phyloP scores from a whole-genome alignment of 1,284 basidiomycete species.

The Sporisorium reilianum region DNA sequence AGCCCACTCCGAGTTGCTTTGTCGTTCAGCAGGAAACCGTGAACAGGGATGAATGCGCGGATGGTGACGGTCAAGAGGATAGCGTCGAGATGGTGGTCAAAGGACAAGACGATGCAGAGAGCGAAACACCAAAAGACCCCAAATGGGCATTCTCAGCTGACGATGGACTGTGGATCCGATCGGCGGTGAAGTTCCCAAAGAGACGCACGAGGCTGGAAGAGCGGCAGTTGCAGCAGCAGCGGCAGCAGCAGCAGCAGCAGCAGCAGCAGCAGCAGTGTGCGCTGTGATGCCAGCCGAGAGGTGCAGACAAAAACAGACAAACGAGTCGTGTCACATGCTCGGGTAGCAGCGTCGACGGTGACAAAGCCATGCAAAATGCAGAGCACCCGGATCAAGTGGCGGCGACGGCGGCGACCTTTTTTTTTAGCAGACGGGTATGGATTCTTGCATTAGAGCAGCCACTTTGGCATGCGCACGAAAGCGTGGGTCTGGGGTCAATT shows the following conservation, averaged over 20 bases:
- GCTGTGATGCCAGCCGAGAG: constrained; percentile 6
- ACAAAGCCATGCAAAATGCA: background rate
- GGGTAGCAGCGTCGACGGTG: constrained; percentile 7
- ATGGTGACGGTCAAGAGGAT: background rate
- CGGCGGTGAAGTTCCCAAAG: constrained; percentile 38
- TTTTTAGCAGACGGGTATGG: background rate
- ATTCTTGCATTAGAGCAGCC: too few relatives aligned
- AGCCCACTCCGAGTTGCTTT: too few relatives aligned
- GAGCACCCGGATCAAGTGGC: too few relatives aligned
- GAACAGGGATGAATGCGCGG: background rate
- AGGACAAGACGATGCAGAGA: background rate
- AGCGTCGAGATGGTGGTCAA: background rate
- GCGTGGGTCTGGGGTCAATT: constrained; percentile 18
- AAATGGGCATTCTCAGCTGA: background rate
- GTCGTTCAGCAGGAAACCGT: background rate
- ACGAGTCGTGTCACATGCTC: constrained; percentile 10
- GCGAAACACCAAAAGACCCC: too few relatives aligned
- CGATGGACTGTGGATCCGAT: constrained; percentile 9
- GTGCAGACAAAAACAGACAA: background rate
- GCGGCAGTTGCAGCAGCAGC: constrained; percentile 17
- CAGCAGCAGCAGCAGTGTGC: too few relatives aligned
- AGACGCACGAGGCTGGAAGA: constrained; percentile 13
- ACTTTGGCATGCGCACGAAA: background rate
- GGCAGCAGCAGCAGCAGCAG: background rate
- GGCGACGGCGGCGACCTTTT: too few relatives aligned